Evolutionary conservation across 2,329 filamentous ascomycete genomes (phyloP).

Genomic region (Pestalotiopsis sp.): DNA sequence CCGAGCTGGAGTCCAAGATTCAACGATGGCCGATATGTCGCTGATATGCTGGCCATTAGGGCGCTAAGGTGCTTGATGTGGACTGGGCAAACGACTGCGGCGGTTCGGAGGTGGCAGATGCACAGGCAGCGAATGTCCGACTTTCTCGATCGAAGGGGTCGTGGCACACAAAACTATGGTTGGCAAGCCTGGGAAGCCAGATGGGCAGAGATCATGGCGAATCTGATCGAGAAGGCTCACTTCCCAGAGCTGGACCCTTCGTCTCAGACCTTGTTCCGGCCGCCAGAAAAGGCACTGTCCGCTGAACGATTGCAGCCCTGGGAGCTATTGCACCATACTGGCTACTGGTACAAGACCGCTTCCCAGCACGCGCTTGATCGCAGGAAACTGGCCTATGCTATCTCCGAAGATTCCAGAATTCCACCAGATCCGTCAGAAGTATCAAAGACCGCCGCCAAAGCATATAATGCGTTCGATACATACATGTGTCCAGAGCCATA

Average conservation of each 20-base stretch:
- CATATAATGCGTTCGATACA: slow-evolving; percentile 61
- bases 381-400: slow-evolving; percentile 54
- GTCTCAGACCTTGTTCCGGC: slow-evolving; percentile 50
- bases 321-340: slow-evolving; percentile 66
- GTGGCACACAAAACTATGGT: slow-evolving; percentile 85
- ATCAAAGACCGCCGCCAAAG: slow-evolving; percentile 49
- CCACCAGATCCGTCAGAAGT: slow-evolving; percentile 51
- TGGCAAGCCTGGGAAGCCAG: slow-evolving; percentile 93
- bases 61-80: slow-evolving; percentile 82
- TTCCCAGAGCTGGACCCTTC: slow-evolving; percentile 52
- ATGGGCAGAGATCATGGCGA: slow-evolving; percentile 66
- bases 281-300: slow-evolving; percentile 60
- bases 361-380: slow-evolving; percentile 59
- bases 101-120: slow-evolving; percentile 77
- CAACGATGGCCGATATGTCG: slow-evolving; percentile 87
- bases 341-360: slow-evolving; percentile 68
- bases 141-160: slow-evolving; percentile 80
- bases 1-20: slow-evolving; percentile 89
- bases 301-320: slow-evolving; percentile 63
- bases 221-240: slow-evolving; percentile 57
- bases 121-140: slow-evolving; percentile 77
- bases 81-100: slow-evolving; percentile 76
- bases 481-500: slow-evolving; percentile 69
- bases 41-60: slow-evolving; percentile 80
- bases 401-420: slow-evolving; percentile 62